Evolutionary conservation across 2,329 filamentous ascomycete genomes (phyloP).

Genomic region (Cordyceps cateniannulata): DNA sequence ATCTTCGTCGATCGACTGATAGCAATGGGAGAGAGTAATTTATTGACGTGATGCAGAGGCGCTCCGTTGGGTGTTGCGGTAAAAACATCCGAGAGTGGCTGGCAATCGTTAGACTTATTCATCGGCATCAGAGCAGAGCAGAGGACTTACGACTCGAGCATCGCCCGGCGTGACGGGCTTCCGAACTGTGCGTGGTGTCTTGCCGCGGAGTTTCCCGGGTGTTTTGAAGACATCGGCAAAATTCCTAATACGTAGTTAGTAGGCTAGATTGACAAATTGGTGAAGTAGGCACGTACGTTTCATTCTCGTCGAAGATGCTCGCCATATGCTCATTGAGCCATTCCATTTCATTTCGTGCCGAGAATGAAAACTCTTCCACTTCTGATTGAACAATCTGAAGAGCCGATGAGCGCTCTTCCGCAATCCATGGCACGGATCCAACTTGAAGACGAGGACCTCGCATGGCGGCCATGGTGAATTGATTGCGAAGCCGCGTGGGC

Average conservation of each 20-base stretch:
- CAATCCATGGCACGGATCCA: conserved; percentile 79
- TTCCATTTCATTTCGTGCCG: conserved; percentile 87
- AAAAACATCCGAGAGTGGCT: conserved; percentile 57
- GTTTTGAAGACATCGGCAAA: conserved; percentile 96
- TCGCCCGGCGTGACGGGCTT: conserved; percentile 50
- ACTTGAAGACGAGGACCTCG: conserved; percentile 59
- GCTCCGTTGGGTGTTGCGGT: conserved; percentile 48
- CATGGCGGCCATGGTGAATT: conserved; percentile 35
- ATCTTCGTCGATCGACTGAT: conserved; percentile 25
- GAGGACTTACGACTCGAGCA: conserved; percentile 53
- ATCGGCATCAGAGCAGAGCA: conserved; percentile 15
- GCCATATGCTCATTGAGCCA: conserved; percentile 99
- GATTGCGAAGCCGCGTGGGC: conserved; percentile 11
- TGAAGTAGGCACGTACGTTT: conserved; percentile 54
- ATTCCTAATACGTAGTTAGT: conserved; percentile 53
- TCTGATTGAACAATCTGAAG: conserved; percentile 71
- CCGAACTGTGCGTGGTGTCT: conserved; percentile 66
- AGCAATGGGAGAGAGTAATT: conserved; percentile 27
- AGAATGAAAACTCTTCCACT: conserved; percentile 87
- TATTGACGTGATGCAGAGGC: conserved; percentile 31
- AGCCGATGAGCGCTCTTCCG: conserved; percentile 74
- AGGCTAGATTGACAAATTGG: conserved; percentile 5
- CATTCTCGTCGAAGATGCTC: conserved; percentile 80
- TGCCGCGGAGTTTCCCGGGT: conserved; percentile 74
- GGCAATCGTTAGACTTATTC: conserved; percentile 16